Base-by-base conservation (phyloP, 1,284 basidiomycete genomes). In the Ustilago lituana region DNA sequence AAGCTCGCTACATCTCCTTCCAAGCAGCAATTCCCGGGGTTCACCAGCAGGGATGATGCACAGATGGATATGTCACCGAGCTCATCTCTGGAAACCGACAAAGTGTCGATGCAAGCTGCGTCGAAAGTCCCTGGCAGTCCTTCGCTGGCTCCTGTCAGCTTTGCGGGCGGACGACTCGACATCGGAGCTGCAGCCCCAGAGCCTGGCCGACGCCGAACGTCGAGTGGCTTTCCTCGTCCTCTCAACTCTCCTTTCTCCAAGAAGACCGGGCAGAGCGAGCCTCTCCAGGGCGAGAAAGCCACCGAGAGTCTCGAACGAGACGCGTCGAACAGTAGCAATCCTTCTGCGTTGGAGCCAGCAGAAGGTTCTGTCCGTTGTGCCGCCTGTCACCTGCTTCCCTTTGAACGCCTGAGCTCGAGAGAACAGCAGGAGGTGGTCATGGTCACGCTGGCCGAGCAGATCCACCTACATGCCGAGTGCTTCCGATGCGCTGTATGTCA, bases 381-480 rank as follows among this genome's bases (percentile, higher is more conserved):
- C 2, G 44, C 26, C 3, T 77, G 75, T 19, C 44, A 54, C 1
- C 41, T 48, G 6, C 59, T 71, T 0, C 67, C 76, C 11, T 78
- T 78, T n/a, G 75, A 75, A 20, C 41, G 57, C 3, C 17, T 45
- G 4, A 32, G 8, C 15, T 20, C 29, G 11, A 4, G 11, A n/a
- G n/a, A n/a, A n/a, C 12, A 15, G 12, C 33, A 61, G 12, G 66
- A 75, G 23, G 70, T 62, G 3, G 43, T 60, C 7, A 68, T 78
- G 71, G 56, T 78, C 8, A 65, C 71, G 0, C 44, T 78, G 6
- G 15, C 45, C 2, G 41, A 58, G 17, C 46, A 36, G 7, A 20
- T 46, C 2, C 58, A 65, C 15, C 46, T 77, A 1, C 77, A 78
- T 24, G 64, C 70, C 20, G 56, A 63, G 2, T 78, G 77, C 52